A percentile compares a stretch with the other conserved stretches of the same genome.
phyloP scores from a whole-genome alignment of 257 asterid species.

The Solanum appendiculatum region DNA sequence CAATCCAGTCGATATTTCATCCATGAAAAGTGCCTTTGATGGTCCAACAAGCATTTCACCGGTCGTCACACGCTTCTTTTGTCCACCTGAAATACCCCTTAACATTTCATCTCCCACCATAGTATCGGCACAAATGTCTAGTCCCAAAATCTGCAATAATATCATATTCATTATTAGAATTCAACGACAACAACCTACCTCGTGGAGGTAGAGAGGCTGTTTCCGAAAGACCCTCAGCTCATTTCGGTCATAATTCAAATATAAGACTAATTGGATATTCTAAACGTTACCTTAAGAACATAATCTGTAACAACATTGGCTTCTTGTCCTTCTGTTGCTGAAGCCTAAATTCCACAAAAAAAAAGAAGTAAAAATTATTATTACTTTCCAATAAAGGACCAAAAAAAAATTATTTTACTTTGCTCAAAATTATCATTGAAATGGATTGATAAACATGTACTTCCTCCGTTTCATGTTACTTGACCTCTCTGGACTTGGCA shows the following conservation, averaged over 20 bases:
- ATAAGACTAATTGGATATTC: not conserved
- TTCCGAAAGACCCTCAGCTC: rapidly evolving
- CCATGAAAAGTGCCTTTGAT: conserved; percentile 26
- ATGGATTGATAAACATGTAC: not conserved
- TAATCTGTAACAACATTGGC: conserved; percentile 53
- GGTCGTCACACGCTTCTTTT: conserved; percentile 31
- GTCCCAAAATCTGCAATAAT: conserved; percentile 22
- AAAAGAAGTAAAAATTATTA: not conserved
- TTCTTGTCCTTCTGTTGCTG: conserved; percentile 61
- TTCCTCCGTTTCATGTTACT: not conserved
- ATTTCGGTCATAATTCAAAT: not conserved
- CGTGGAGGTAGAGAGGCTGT: not conserved
- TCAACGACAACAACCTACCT: not conserved
- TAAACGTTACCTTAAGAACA: conserved; percentile 36
- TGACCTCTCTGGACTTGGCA: not conserved
- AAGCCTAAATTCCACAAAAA: conserved; percentile 33
- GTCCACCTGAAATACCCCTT: conserved; percentile 40
- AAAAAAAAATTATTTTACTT: not conserved
- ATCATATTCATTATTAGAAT: not conserved
- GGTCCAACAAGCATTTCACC: conserved; percentile 42
- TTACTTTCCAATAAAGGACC: not conserved
- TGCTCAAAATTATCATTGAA: not conserved
- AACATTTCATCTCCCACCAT: conserved; percentile 37
- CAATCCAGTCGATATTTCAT: conserved; percentile 36
- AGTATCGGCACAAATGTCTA: conserved; percentile 33